Evolutionary conservation across 768 basidiomycete genomes (phyloP), one percentile per base, ranked within the genome.

Genomic region (Xanthoconium purpureum): DNA sequence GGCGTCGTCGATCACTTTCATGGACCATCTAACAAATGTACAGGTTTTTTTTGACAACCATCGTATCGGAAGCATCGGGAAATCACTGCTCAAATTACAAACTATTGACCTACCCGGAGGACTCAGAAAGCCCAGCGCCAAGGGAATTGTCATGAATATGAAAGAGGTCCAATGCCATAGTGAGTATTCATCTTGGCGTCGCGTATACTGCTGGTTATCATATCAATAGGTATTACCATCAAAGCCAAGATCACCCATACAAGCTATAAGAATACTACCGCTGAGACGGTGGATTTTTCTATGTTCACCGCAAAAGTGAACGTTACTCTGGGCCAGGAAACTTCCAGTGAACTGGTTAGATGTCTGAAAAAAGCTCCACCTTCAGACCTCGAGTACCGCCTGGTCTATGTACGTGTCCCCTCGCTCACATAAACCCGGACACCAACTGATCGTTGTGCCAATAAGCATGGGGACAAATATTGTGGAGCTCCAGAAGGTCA

Each of bases 1-100:
- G 18, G 80, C 87, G 28, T 93, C 93, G 6, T 91, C 89, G 1
- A 85, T 98, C 48, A 93, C 93, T 0, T 98, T 98, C 74, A 97
- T 96, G 88, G 75, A 79, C 3, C 79, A 84, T 58, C 78, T 98
- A 7, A 75, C 75, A 14, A 78, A 85, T 67, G 83, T 97, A 49
- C 84, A 81, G 59, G 81, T 98, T 20, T 91, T 82, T 68, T 82
- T 95, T 36, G 85, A 97, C 64, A 84, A 85, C 59, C 81, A 85
- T 62, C 75, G 83, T 36, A 74, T 94, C 2, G 82, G 83, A 11
- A 77, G 74, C 33, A 67, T 94, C 43, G 77, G 75, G 37, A 94
- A 93, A 73, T 74, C 77, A 2, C 63, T 75, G n/a, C 84, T 3
- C 77, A 75, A 60, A 62, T 72, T 5, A 57, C 88, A 81, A 78